Percentiles rank a stretch among this genome's conserved stretches.
phyloP scores from a whole-genome alignment of 2,329 filamentous ascomycete species.

The Fusarium caatingaense region DNA sequence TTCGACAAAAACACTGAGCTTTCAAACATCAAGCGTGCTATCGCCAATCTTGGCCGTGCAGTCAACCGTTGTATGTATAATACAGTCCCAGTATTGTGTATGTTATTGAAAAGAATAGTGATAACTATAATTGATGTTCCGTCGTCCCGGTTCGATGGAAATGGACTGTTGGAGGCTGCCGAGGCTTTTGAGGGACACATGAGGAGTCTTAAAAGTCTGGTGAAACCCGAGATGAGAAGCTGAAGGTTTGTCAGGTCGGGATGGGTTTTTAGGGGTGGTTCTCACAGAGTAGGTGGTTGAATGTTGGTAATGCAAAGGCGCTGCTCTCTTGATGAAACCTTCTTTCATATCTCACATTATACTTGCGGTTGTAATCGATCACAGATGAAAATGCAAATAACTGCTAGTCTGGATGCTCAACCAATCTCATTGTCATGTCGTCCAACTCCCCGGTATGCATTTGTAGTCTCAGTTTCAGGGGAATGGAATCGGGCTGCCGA shows the following conservation, averaged over 20 bases:
- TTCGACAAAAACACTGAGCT: too few relatives aligned
- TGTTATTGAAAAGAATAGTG: not conserved
- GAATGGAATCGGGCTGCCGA: too few relatives aligned
- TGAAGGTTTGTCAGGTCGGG: not conserved
- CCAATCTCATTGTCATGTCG: too few relatives aligned
- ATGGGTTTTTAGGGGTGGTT: not conserved
- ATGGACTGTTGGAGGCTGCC: not conserved
- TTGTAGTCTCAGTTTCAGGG: too few relatives aligned
- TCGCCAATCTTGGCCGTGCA: not conserved
- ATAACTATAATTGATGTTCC: not conserved
- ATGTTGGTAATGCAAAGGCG: not conserved
- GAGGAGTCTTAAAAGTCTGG: too few relatives aligned
- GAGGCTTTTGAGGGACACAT: not conserved
- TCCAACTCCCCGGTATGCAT: too few relatives aligned
- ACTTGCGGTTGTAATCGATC: not conserved
- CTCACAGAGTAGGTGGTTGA: not conserved
- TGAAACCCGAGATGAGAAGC: rapidly evolving
- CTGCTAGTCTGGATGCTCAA: too few relatives aligned
- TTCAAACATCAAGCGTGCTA: not conserved
- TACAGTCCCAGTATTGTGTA: not conserved
- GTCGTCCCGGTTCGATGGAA: too few relatives aligned
- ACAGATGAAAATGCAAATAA: not conserved
- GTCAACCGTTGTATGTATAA: not conserved
- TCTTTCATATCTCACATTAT: not conserved
- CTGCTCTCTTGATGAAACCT: not conserved